Evolutionary conservation across 2,329 filamentous ascomycete genomes (phyloP).

Genomic region (Fusarium aywerte): DNA sequence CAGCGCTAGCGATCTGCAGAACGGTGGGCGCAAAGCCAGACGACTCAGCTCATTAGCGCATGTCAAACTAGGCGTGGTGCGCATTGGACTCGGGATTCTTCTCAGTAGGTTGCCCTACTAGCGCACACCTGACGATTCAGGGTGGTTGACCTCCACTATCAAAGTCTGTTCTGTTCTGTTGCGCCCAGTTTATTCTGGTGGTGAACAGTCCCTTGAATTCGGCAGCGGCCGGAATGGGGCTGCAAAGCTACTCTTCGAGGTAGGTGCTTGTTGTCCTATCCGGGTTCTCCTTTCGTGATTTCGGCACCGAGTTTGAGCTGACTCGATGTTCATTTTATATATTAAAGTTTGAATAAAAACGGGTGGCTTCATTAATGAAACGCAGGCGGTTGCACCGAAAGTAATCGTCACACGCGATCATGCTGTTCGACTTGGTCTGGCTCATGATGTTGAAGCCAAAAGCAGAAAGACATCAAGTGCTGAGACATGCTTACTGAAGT

Average conservation of each 20-base stretch:
- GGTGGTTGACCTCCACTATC: constrained; percentile 21
- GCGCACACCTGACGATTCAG: constrained; percentile 27
- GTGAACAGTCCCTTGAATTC: constrained; percentile 25
- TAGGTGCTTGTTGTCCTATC: background rate
- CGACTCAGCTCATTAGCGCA: constrained; percentile 45
- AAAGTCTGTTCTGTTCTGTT: constrained; percentile 10
- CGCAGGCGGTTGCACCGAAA: constrained; percentile 12
- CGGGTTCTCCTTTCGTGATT: background rate
- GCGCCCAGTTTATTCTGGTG: constrained; percentile 1
- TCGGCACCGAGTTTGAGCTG: constrained; percentile 21
- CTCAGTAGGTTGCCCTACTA: constrained; percentile 27
- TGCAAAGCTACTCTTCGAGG: constrained; percentile 1
- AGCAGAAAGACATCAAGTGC: constrained; percentile 26
- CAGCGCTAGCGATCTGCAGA: constrained; percentile 46
- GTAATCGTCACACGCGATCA: constrained; percentile 6
- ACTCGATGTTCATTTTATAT: background rate
- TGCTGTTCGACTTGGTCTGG: constrained; percentile 11
- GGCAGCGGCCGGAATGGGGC: constrained; percentile 27
- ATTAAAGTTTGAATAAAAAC: background rate
- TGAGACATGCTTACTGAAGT: constrained; percentile 23
- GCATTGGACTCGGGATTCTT: constrained; percentile 22
- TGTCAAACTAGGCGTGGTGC: constrained; percentile 29
- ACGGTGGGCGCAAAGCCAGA: constrained; percentile 44
- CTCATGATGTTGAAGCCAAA: constrained; percentile 26
- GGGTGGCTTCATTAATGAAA: constrained; percentile 32